These are phyloP conservation scores for Talaromyces sp. DNA, from an alignment of 2,329 filamentous ascomycete genomes.

Conservation along the genomic window DNA sequence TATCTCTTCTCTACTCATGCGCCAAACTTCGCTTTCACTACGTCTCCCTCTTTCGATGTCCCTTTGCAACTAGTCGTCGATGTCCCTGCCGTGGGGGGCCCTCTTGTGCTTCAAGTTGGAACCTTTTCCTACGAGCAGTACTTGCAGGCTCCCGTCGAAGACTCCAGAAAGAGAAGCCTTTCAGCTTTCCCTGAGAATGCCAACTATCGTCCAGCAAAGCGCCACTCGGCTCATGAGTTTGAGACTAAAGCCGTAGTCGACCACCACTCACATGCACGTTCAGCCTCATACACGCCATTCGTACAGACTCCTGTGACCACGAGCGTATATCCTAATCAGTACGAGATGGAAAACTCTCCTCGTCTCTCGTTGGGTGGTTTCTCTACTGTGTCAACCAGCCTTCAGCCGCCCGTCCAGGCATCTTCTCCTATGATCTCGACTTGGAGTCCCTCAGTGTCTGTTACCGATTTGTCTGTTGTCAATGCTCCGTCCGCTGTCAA, in stretches of 20 bases:
- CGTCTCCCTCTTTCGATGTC: slow-evolving; percentile 54
- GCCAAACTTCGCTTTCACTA: slow-evolving; percentile 61
- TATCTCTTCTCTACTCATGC: slow-evolving; percentile 72
- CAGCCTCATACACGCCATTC: slow-evolving; percentile 51
- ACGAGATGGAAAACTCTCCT: slow-evolving; percentile 37
- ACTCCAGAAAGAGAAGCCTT: slow-evolving; percentile 57
- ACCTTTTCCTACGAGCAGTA: slow-evolving; percentile 59
- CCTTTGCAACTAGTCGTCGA: slow-evolving; percentile 61
- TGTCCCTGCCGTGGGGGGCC: slow-evolving; percentile 51
- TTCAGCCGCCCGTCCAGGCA: slow-evolving; percentile 46
- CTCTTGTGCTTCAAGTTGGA: slow-evolving; percentile 56
- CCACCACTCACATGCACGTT: slow-evolving; percentile 53
- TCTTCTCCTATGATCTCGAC: slow-evolving; percentile 48
- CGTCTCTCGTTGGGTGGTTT: slow-evolving; percentile 44
- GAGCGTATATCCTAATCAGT: slow-evolving; percentile 40
- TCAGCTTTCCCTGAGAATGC: slow-evolving; percentile 50
- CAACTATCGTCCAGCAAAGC: slow-evolving; percentile 49
- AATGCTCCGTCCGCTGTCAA: slow-evolving; percentile 36
- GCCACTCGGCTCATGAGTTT: slow-evolving; percentile 47
- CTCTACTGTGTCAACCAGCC: slow-evolving; percentile 36
- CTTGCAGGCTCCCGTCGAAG: slow-evolving; percentile 37
- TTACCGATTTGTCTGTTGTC: slow-evolving; percentile 43
- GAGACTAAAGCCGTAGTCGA: slow-evolving; percentile 51
- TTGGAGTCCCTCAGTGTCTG: slow-evolving; percentile 49
- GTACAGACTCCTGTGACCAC: slow-evolving; percentile 48